Base-by-base conservation (phyloP, 768 basidiomycete genomes). In the Leccinum variicolor region DNA sequence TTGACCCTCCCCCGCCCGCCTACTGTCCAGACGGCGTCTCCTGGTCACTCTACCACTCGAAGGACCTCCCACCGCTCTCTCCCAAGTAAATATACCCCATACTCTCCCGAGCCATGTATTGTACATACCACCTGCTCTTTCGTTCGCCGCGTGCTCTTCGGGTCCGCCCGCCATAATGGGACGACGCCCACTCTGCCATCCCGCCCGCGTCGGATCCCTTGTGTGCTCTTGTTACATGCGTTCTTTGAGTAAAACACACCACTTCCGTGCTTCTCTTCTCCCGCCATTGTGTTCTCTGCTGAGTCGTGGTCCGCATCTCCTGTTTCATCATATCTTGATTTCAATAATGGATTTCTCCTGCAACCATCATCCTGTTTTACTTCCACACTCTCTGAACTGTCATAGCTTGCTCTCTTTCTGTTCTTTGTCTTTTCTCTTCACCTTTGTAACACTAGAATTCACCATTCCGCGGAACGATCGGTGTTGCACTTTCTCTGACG, bases 1-100 rank as follows among this genome's bases (percentile, higher is more conserved):
- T 72, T 33, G 71, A 70, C 13, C 59, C 58, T 9, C 69, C 69
- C 23, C 71, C 70, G 9, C 71, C 70, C 0, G 71, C 59, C 2
- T 73, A 71, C 41, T 57, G 57, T 33, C 59, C 53, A 21, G 62
- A 71, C 6, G 45, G 51, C n/a, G 3, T 47, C 7, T 25, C 47
- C 33, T 52, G 60, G 63, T 17, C 54, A 3, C 17, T 48, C 15
- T 56, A 59, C 51, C 53, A 54, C 14, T 23, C 51, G n/a, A 64
- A 60, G 29, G 58, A 36, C 13, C 33, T 50, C 7, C 19, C 33
- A 4, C 41, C 41, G 5, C 41, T 41, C 6, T 41, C 41, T 6
- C 52, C 50, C 10, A 50, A 48, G 21, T 53, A 19, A 39, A 13
- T 5, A 8, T 25, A 31, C 5, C 21, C 34, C 33, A 29, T 33